Base-by-base conservation (phyloP, 2,329 filamentous ascomycete genomes). In the Pseudocercospora macadamiae region DNA sequence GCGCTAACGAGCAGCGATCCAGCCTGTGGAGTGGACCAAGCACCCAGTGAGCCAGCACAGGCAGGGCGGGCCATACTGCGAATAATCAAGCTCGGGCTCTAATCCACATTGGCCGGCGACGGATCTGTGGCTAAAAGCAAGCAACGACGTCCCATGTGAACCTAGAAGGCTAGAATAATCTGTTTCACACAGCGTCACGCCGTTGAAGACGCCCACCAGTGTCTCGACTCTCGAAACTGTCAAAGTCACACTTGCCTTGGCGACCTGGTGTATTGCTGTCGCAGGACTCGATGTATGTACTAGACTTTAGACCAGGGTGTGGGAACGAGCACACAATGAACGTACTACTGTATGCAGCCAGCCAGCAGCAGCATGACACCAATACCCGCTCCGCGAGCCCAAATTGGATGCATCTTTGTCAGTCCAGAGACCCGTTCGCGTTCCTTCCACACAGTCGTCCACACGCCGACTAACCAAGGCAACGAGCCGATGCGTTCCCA, bases 1-100 rank as follows among this genome's bases (percentile, higher is more conserved):
- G 53, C 55, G 55, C 60, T 59, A 62, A 49, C 54, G 56, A 36
- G 54, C 56, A 55, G 57, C 57, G 57, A 60, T 59, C 57, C 61
- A 63, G 57, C 39, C 51, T 21, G 51, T 28, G 42, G 45, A 59
- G 57, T 55, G 56, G 37, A 44, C 51, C 54, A 45, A 37, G 48
- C 57, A 59, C n/a, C n/a, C n/a, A n/a, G n/a, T n/a, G n/a, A n/a
- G n/a, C n/a, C n/a, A n/a, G n/a, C n/a, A n/a, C n/a, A n/a, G n/a
- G n/a, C 56, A 51, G 56, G 51, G 56, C 51, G 51, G 39, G 56
- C 51, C 51, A 51, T 51, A 45, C 44, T 48, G 39, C 39, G 49
- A 28, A 30, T 45, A 45, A 45, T 54, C 48, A 44, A 44, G 44
- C 56, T 59, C 51, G 49, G 51, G 39, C 51, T 58, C 55, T 54